Percentiles rank a stretch among this genome's conserved stretches.
These are phyloP conservation scores for Penicillium alfredii DNA, from an alignment of 495 filamentous ascomycete species.

Conservation along the genomic window DNA sequence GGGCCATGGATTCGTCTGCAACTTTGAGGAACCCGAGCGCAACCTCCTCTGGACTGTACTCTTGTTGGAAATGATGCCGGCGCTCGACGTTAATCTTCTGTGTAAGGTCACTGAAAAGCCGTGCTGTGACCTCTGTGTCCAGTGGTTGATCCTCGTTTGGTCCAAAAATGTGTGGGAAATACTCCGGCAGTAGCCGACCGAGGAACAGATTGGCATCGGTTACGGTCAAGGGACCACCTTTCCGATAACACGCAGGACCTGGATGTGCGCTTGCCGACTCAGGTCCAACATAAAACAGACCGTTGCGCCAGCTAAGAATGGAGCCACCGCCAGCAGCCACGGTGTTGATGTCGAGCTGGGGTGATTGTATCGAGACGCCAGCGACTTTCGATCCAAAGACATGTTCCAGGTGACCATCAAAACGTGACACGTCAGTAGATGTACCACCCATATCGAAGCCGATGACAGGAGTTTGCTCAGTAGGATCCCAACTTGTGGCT, in stretches of 20 bases:
- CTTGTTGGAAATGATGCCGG: constrained; percentile 48
- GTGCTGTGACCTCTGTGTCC: constrained; percentile 70
- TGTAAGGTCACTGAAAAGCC: constrained; percentile 70
- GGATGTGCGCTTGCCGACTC: constrained; percentile 92
- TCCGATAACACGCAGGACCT: constrained; percentile 90
- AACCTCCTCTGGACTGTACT: constrained; percentile 80
- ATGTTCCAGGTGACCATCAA: constrained; percentile 90
- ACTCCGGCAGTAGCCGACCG: constrained; percentile 81
- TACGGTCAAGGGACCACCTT: constrained; percentile 86
- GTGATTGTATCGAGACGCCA: constrained; percentile 89
- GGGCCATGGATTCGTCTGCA: constrained; percentile 50
- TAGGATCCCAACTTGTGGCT: constrained; percentile 81
- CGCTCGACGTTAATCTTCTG: constrained; percentile 67
- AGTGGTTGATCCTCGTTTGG: constrained; percentile 83
- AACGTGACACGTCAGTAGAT: constrained; percentile 89
- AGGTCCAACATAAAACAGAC: constrained; percentile 92
- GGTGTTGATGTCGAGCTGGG: constrained; percentile 96
- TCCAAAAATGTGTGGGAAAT: constrained; percentile 97
- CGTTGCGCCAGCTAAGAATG: constrained; percentile 82
- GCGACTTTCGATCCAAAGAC: constrained; percentile 97
- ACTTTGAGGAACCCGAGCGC: constrained; percentile 57
- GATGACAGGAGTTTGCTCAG: constrained; percentile 84
- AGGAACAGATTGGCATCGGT: constrained; percentile 93
- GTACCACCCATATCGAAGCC: constrained; percentile 98
- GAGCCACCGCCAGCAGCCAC: constrained; percentile 93